phyloP scores from a whole-genome alignment of 352 stramenopile genomes.

The Phytophthora pinifolia region DNA sequence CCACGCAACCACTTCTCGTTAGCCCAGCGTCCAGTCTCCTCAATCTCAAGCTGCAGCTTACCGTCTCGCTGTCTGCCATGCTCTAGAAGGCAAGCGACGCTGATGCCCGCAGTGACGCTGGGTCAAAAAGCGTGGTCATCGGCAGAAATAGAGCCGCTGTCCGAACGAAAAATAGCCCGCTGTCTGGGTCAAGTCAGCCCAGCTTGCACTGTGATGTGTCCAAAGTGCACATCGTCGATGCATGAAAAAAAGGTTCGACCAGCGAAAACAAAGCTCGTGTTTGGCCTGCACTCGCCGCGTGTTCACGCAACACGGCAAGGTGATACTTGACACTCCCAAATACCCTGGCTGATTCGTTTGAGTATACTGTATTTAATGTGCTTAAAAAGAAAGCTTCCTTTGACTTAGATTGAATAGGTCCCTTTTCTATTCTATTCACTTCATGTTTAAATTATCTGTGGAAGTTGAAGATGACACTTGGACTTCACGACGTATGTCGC shows the following conservation, averaged over 20 bases:
- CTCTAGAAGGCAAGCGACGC: not conserved
- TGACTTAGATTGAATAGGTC: too few species aligned
- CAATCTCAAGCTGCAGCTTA: not conserved
- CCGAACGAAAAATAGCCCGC: not conserved
- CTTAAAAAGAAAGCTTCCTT: too few species aligned
- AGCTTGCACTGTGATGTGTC: too few species aligned
- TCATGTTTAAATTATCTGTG: too few species aligned
- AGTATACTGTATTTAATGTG: too few species aligned
- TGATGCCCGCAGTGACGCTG: too few species aligned
- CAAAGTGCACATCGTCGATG: too few species aligned
- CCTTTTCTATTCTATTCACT: too few species aligned
- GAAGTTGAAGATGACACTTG: too few species aligned
- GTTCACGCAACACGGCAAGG: not conserved
- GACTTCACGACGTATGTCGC: too few species aligned
- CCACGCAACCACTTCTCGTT: not conserved
- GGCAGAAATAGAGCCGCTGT: not conserved
- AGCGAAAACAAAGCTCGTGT: not conserved
- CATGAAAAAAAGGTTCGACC: not conserved
- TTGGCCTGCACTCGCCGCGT: not conserved
- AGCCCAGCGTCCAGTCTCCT: not conserved
- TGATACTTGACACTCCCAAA: not conserved
- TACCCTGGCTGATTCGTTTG: too few species aligned
- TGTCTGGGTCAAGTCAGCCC: too few species aligned
- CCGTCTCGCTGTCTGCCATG: slow-evolving; percentile 20
- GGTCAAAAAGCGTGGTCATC: not conserved